phyloP scores from a whole-genome alignment of 139 green algal species.

The Closterium sp. region DNA sequence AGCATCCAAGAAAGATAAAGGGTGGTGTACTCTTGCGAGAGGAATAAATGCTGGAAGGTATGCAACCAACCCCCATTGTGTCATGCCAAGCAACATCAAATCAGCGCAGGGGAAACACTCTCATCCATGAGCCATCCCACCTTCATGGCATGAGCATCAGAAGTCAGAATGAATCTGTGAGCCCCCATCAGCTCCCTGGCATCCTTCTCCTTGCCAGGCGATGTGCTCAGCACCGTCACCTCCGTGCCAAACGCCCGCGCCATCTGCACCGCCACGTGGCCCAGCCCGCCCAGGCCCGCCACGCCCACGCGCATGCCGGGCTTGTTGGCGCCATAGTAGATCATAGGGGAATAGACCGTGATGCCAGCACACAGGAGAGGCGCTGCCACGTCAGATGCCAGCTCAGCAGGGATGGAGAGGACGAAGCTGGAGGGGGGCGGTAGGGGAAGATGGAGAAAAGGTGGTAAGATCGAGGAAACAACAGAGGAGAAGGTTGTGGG shows the following conservation, averaged over 20 bases:
- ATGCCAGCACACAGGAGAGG: background rate
- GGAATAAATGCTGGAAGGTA: background rate
- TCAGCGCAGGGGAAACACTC: background rate
- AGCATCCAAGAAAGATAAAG: too few species aligned
- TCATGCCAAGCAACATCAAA: background rate
- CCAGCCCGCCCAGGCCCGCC: constrained; percentile 3
- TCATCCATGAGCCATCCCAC: background rate
- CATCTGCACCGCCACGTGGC: constrained; percentile 37
- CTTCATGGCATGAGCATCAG: constrained; percentile 60
- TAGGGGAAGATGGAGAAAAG: background rate
- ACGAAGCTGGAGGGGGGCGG: background rate
- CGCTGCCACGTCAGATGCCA: background rate
- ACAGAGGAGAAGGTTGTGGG: background rate
- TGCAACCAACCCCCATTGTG: too few species aligned
- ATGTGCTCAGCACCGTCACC: constrained; percentile 73
- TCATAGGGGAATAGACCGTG: background rate
- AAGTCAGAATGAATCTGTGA: constrained; percentile 66
- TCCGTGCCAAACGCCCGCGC: constrained; percentile 40
- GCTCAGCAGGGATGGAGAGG: background rate
- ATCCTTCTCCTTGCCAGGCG: constrained; percentile 67
- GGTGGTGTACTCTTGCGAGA: too few species aligned
- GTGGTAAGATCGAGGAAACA: too few species aligned
- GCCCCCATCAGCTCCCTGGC: constrained; percentile 64
- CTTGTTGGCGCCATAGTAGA: background rate
- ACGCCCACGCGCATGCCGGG: background rate